Base-by-base conservation (phyloP, 208 protist genomes). In the Acanthamoeba healyi region DNA sequence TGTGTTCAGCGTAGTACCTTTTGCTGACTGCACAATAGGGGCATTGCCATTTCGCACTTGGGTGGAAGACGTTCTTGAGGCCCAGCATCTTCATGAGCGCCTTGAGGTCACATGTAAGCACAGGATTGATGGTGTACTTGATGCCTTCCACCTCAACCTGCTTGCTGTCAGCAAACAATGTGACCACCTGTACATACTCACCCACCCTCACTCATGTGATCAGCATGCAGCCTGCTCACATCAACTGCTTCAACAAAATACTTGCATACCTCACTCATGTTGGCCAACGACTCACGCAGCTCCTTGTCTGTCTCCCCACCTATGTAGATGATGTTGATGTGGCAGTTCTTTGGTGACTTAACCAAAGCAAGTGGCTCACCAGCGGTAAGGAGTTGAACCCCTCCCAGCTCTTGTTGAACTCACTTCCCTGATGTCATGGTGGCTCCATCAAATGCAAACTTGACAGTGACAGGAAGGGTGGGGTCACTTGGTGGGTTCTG, bases 41-140 rank as follows among this genome's bases (percentile, higher is more conserved):
- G 32, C 74, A 86, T 17, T 86, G 19, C 36, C 29, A 86, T 32
- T 4, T 10, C 34, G 40, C 5, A 19, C 40, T 42, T 86, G 74
- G 74, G 32, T 86, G 74, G 42, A 42, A 86, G 40, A 51, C 29
- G 12, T 10, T 34, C 6, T 86, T 42, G 36, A 86, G 40, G 29
- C 74, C 74, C 29, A 86, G 5, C 19, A 86, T n/a, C 74, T 86
- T 49, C 36, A 86, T 86, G 24, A 86, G 40, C 26, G 74, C 74
- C 74, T 86, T 86, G 26, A 86, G 32, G 74, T 86, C 74, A 86
- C 74, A 86, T 86, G 40, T 86, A 56, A 86, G 74, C 34, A 86
- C 74, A 86, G 74, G 74, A 5, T 86, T 86, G 17, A 86, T 38
- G 29, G 29, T 36, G 42, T 86, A 86, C 17, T 86, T 19, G 4